phyloP scores from a whole-genome alignment of 2,329 filamentous ascomycete species.

The Alternaria longipes region DNA sequence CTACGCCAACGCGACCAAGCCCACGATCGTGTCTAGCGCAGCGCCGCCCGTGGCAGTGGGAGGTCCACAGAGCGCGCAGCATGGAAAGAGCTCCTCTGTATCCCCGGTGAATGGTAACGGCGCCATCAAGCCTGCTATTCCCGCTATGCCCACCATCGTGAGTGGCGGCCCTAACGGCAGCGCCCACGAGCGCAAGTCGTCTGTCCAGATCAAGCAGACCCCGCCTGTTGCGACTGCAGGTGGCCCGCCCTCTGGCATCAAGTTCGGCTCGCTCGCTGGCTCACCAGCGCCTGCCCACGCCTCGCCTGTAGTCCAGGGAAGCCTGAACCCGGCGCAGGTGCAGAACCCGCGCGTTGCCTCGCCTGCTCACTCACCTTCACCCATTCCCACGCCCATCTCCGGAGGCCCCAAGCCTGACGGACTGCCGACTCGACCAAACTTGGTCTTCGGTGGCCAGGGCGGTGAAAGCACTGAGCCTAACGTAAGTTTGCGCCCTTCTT shows the following conservation, averaged over 20 bases:
- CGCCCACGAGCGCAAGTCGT: conserved; percentile 84
- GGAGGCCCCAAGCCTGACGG: conserved; percentile 83
- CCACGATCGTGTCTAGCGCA: conserved; percentile 60
- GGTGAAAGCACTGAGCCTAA: conserved; percentile 73
- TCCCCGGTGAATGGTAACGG: conserved; percentile 87
- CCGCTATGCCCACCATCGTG: conserved; percentile 65
- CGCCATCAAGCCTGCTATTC: conserved; percentile 46
- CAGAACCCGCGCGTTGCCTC: conserved; percentile 79
- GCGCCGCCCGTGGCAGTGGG: conserved; percentile 63
- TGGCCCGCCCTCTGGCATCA: conserved; percentile 67
- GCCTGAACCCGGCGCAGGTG: conserved; percentile 59
- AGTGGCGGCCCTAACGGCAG: conserved; percentile 75
- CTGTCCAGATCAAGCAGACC: conserved; percentile 89
- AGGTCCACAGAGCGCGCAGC: conserved; percentile 62
- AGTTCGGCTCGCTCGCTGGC: conserved; percentile 79
- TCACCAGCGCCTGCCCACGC: conserved; percentile 71
- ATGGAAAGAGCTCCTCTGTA: conserved; percentile 57
- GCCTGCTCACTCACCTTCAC: conserved; percentile 87
- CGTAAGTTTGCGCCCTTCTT: conserved; percentile 64
- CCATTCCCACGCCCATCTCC: conserved; percentile 89
- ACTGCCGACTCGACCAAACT: conserved; percentile 74
- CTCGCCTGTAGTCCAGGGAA: conserved; percentile 71
- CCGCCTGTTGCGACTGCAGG: conserved; percentile 60
- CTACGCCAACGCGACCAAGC: conserved; percentile 70
- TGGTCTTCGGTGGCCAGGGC: conserved; percentile 82